phyloP scores from a whole-genome alignment of 306 rosid genomes.

The Vigna radiata region DNA sequence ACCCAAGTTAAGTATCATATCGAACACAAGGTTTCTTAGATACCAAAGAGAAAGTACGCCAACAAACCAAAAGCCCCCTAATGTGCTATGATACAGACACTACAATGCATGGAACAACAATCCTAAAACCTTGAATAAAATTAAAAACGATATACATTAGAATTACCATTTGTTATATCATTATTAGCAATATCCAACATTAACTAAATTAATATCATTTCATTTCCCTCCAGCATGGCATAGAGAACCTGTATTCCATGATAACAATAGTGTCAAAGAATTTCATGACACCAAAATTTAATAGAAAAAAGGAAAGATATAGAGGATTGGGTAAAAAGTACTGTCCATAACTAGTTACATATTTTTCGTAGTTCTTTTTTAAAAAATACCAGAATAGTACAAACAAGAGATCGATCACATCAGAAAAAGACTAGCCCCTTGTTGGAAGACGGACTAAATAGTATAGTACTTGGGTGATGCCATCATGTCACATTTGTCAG shows the following conservation, averaged over 20 bases:
- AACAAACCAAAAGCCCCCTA: slow-evolving; percentile 26
- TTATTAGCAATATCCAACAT: slow-evolving; percentile 21
- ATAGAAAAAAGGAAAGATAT: background rate
- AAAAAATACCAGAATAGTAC: slow-evolving; percentile 13
- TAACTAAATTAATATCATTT: slow-evolving; percentile 24
- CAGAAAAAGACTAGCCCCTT: slow-evolving; percentile 7
- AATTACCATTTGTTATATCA: slow-evolving; percentile 13
- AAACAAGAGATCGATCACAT: slow-evolving; percentile 4
- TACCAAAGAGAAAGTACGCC: slow-evolving; percentile 7
- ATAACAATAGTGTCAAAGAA: background rate
- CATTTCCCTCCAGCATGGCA: slow-evolving; percentile 16
- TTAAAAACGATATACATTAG: slow-evolving; percentile 4
- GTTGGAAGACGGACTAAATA: background rate
- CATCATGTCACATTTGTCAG: slow-evolving; percentile 27
- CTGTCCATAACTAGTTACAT: background rate
- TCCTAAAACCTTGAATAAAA: background rate
- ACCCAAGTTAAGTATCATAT: slow-evolving; percentile 13
- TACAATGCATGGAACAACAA: background rate
- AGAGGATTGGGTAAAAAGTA: background rate
- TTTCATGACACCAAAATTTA: background rate
- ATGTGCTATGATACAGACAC: slow-evolving; percentile 19
- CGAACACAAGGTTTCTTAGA: background rate
- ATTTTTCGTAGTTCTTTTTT: slow-evolving; percentile 6
- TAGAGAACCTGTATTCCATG: background rate
- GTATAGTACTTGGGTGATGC: slow-evolving; percentile 20